These are phyloP conservation scores for Ligustrum vulgare DNA, from an alignment of 257 asterid species.

Conservation along the genomic window DNA sequence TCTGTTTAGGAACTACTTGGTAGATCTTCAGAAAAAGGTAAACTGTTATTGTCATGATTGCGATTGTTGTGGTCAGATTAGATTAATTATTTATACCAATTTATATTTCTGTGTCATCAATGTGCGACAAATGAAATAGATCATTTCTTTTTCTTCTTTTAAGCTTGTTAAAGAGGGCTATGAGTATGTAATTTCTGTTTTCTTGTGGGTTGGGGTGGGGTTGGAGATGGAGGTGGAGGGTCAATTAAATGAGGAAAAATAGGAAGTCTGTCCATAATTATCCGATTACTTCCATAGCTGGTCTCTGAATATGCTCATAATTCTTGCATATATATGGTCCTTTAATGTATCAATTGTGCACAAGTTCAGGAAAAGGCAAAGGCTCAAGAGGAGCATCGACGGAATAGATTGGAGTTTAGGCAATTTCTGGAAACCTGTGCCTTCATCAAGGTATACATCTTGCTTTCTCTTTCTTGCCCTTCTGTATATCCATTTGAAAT, in stretches of 20 bases:
- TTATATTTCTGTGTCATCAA: neutral
- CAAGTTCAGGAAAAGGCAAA: constrained; percentile 78
- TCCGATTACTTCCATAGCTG: neutral
- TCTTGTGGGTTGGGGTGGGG: neutral
- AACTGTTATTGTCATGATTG: neutral
- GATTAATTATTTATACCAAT: neutral
- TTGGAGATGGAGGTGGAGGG: neutral
- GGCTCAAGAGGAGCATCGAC: constrained; percentile 87
- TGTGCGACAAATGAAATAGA: neutral
- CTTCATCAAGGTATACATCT: constrained; percentile 66
- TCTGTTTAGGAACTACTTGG: constrained; percentile 82
- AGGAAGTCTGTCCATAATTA: neutral
- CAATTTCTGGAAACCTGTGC: constrained; percentile 83
- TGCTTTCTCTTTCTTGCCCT: constrained; percentile 11
- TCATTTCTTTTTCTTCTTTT: neutral
- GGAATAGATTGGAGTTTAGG: constrained; percentile 69
- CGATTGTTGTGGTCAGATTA: neutral
- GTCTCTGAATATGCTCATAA: neutral
- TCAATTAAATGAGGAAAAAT: neutral
- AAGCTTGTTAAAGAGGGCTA: neutral
- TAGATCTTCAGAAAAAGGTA: constrained; percentile 95
- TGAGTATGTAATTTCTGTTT: neutral
- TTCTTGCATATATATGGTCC: constrained; percentile 5
- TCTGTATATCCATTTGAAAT: constrained; percentile 8
- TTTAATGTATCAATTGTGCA: constrained; percentile 10